phyloP scores from a whole-genome alignment of 1,284 basidiomycete genomes.

The Earliella scabrosa region DNA sequence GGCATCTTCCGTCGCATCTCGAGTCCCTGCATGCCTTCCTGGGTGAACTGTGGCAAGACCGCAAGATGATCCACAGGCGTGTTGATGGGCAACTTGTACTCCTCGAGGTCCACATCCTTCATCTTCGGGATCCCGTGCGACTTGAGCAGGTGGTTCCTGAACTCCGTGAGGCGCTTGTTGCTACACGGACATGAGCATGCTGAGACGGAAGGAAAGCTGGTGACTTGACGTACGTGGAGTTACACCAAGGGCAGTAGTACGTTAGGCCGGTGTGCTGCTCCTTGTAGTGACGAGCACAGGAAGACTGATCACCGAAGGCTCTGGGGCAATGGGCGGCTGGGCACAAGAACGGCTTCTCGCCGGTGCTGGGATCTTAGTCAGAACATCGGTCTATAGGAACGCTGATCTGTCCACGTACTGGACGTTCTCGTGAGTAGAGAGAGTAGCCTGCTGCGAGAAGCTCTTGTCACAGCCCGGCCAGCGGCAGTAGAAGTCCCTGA shows the following conservation, averaged over 20 bases:
- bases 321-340: slow-evolving; percentile 40
- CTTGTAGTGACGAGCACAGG: slow-evolving; percentile 37
- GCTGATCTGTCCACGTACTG: slow-evolving; percentile 1
- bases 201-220: too few relatives aligned
- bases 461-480: background rate
- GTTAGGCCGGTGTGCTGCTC: slow-evolving; percentile 17
- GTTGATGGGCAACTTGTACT: background rate
- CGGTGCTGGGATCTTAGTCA: slow-evolving; percentile 44
- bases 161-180: slow-evolving; percentile 15
- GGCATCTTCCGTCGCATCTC: slow-evolving; percentile 3
- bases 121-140: background rate
- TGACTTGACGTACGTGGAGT: background rate
- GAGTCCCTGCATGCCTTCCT: slow-evolving; percentile 1
- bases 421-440: slow-evolving; percentile 4
- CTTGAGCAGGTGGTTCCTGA: slow-evolving; percentile 11
- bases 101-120: background rate
- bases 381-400: background rate
- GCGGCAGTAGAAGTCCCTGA: slow-evolving; percentile 7
- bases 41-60: slow-evolving; percentile 5
- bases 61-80: background rate
- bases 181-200: slow-evolving; percentile 7
- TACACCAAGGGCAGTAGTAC: slow-evolving; percentile 19
- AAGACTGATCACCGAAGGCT: slow-evolving; percentile 63
- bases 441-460: background rate
- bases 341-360: slow-evolving; percentile 55